phyloP scores from a whole-genome alignment of 2,329 filamentous ascomycete genomes.

The Mycogone perniciosa region DNA sequence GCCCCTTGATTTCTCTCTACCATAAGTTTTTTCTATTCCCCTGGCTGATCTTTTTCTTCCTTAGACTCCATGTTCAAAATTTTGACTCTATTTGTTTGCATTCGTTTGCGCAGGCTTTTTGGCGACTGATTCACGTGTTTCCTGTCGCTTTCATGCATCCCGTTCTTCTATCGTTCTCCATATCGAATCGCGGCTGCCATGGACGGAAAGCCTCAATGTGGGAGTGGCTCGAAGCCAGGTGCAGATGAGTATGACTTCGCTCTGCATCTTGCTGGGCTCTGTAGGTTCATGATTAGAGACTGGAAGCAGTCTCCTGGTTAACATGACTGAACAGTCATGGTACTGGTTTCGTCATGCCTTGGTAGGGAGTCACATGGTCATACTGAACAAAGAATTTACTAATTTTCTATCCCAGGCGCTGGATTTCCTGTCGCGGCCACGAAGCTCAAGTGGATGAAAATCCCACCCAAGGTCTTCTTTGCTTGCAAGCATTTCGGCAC shows the following conservation, averaged over 20 bases:
- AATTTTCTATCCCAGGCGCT: slow-evolving; percentile 28
- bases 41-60: no score
- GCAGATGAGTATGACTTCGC: slow-evolving; percentile 21
- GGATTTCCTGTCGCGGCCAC: slow-evolving; percentile 48
- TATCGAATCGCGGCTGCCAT: slow-evolving; percentile 7
- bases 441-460: slow-evolving; percentile 53
- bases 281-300: slow-evolving; percentile 16
- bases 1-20: no score
- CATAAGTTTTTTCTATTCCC: no score
- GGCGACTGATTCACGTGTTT: no score
- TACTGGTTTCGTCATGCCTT: slow-evolving; percentile 21
- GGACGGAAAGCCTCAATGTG: slow-evolving; percentile 24
- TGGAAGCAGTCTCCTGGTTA: not conserved
- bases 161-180: slow-evolving; percentile 27
- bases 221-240: slow-evolving; percentile 9
- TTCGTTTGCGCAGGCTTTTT: no score
- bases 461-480: slow-evolving; percentile 52
- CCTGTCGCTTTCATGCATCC: not conserved
- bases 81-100: no score
- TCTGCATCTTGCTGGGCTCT: slow-evolving; percentile 25
- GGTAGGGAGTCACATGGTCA: slow-evolving; percentile 13
- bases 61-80: no score
- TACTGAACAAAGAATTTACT: not conserved
- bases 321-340: slow-evolving; percentile 18
- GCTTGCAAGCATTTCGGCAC: slow-evolving; percentile 63